A percentile compares a stretch with the other conserved stretches of the same genome.
Evolutionary conservation across 2,329 filamentous ascomycete species (phyloP).

Genomic region (Thelonectria olida): DNA sequence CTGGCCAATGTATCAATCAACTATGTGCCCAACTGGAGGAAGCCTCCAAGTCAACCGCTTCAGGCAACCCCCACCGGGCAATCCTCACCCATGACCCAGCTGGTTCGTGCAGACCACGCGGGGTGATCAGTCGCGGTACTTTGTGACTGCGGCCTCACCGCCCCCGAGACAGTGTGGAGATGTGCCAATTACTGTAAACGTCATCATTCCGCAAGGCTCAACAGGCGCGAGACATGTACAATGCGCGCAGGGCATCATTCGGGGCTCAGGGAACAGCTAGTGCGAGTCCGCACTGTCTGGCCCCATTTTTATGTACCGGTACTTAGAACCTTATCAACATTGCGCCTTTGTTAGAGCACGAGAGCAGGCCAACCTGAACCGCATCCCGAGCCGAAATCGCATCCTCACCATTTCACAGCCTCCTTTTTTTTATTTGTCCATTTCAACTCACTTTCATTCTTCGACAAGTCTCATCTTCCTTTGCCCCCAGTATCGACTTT

Average conservation of each 20-base stretch:
- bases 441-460: constrained; percentile 17
- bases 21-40: constrained; percentile 1
- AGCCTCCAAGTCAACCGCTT: constrained; percentile 21
- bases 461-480: background rate
- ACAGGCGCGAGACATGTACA: background rate
- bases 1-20: background rate
- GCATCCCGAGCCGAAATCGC: constrained; percentile 37
- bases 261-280: background rate
- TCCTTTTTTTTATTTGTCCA: constrained; percentile 23
- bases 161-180: constrained; percentile 33
- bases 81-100: constrained; percentile 37
- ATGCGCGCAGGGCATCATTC: background rate
- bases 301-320: constrained; percentile 27
- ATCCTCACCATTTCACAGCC: constrained; percentile 20
- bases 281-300: constrained; percentile 33
- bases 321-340: constrained; percentile 33
- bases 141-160: constrained; percentile 17
- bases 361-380: constrained; percentile 28
- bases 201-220: constrained; percentile 31
- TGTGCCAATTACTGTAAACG: constrained; percentile 4
- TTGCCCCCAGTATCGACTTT: constrained; percentile 4
- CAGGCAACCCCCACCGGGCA: constrained; percentile 32
- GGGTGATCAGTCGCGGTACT: constrained; percentile 32
- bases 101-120: constrained; percentile 30
- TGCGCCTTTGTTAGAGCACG: constrained; percentile 39